Conservation (phyloP, 2,329 filamentous ascomycete genomes). For the Sporothrix luriei region DNA sequence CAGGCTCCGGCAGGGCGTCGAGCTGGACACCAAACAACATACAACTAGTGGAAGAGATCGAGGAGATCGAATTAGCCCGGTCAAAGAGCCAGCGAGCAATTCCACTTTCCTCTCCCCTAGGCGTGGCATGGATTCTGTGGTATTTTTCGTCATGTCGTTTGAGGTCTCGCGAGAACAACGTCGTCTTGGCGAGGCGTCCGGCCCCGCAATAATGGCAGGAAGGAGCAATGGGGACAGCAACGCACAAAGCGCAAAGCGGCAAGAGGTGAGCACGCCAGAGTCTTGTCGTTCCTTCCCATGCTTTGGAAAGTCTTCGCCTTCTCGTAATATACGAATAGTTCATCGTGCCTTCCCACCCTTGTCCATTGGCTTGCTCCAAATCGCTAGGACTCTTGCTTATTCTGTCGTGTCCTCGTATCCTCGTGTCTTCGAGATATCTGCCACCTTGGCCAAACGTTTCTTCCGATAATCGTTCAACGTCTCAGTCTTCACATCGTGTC, state of each 20-base stretch:
- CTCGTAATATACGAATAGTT: background rate
- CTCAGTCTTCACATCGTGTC: background rate
- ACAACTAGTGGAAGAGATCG: background rate
- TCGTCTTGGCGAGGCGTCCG: background rate
- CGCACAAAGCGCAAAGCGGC: background rate
- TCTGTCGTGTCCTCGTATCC: background rate
- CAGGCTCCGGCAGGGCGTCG: slow-evolving; percentile 5
- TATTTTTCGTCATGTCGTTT: background rate
- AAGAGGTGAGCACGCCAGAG: background rate
- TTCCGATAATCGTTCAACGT: slow-evolving; percentile 2
- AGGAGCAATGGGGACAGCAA: background rate
- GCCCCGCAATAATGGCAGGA: background rate
- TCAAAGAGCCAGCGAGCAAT: slow-evolving; percentile 3
- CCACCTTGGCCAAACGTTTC: slow-evolving; percentile 14
- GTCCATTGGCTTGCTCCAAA: background rate
- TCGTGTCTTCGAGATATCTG: background rate
- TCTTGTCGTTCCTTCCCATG: slow-evolving; percentile 16
- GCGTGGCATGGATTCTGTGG: background rate
- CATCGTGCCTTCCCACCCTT: background rate
- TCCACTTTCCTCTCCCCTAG: slow-evolving; percentile 4
- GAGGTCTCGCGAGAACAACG: background rate
- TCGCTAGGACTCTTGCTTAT: slow-evolving; percentile 7
- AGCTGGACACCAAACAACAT: background rate
- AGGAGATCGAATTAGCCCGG: background rate
- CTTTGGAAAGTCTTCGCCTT: background rate